Evolutionary conservation across 192 early-diverging fungal genomes (phyloP), one percentile per base, ranked within the genome.

Genomic region (Coemansia biformis): DNA sequence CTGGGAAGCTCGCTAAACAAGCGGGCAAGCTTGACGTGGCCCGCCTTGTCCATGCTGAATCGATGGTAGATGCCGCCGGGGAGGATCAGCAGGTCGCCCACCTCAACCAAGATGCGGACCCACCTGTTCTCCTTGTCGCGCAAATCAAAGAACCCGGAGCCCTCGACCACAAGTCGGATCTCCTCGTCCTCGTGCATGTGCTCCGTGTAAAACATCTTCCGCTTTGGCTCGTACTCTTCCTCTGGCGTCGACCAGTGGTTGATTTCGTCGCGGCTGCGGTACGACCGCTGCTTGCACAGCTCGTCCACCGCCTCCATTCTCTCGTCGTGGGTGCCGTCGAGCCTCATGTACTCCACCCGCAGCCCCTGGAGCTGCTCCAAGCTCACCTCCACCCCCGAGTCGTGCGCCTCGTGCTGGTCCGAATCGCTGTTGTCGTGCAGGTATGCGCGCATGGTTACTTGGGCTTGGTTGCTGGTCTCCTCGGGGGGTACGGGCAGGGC

Each of bases 161-260:
- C 96, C 13, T 87, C 91, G 31, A 90, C 46, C 43, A 95, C 83
- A 60, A 75, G 95, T 19, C 96, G 84, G 54, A 98, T 98, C 67
- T 98, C 93, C 77, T 99, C 96, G 52, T 95, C 94, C 47, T 93
- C 92, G 66, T 96, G 93, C 42, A 94, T 76, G 64, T 97, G 92
- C 81, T 95, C 94, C 22, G 81, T 77, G 61, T 89, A 96, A 55
- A 98, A 98, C 9, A 63, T 86, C 76, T 93, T 91, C 51, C 96
- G 79, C 68, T 92, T 96, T 23, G 80, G 83, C 42, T 96, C 93
- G 64, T 96, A 99, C 51, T 84, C 83, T 32, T 85, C 85, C 39
- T 96, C 75, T 39, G 72, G 82, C 15, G 82, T 80, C 34, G 81
- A 82, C 44, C 88, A 87, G 39, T 93, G 87, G 31, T 73, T 77